These are phyloP conservation scores for Penicillium roqueforti DNA, from an alignment of 495 filamentous ascomycete genomes.

Conservation along the genomic window DNA sequence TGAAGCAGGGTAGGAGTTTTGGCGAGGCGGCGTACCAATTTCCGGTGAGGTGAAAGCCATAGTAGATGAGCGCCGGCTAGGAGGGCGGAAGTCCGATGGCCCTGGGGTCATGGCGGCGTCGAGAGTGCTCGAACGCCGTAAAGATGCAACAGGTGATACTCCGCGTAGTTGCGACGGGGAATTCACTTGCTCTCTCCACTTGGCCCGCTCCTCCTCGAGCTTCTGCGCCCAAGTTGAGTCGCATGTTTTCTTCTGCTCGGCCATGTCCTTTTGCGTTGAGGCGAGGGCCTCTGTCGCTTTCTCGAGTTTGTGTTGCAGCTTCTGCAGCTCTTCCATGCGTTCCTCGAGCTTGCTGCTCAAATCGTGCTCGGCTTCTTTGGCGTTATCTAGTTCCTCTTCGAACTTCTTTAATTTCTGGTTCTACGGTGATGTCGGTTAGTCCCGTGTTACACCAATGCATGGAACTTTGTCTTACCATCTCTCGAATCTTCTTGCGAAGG, in stretches of 20 bases:
- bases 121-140: conserved; percentile 42
- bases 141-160: conserved; percentile 46
- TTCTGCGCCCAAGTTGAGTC: conserved; percentile 58
- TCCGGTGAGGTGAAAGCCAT: conserved; percentile 39
- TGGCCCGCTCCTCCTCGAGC: conserved; percentile 68
- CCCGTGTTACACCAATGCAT: background rate
- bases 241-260: conserved; percentile 64
- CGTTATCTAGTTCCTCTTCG: conserved; percentile 79
- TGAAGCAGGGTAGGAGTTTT: conserved; percentile 42
- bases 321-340: conserved; percentile 59
- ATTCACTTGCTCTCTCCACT: conserved; percentile 62
- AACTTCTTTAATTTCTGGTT: conserved; percentile 67
- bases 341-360: conserved; percentile 55
- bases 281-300: conserved; percentile 60
- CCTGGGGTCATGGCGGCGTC: conserved; percentile 28
- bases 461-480: conserved; percentile 58
- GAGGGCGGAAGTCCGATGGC: conserved; percentile 38
- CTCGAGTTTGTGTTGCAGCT: conserved; percentile 58
- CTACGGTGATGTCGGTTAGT: conserved; percentile 38
- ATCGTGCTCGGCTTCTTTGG: conserved; percentile 59
- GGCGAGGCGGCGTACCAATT: conserved; percentile 37
- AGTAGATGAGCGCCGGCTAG: conserved; percentile 47
- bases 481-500: conserved; percentile 77
- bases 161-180: conserved; percentile 46
- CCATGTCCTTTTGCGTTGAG: conserved; percentile 57